These are phyloP conservation scores for Datisca glomerata DNA, from an alignment of 306 rosid species.

Conservation along the genomic window DNA sequence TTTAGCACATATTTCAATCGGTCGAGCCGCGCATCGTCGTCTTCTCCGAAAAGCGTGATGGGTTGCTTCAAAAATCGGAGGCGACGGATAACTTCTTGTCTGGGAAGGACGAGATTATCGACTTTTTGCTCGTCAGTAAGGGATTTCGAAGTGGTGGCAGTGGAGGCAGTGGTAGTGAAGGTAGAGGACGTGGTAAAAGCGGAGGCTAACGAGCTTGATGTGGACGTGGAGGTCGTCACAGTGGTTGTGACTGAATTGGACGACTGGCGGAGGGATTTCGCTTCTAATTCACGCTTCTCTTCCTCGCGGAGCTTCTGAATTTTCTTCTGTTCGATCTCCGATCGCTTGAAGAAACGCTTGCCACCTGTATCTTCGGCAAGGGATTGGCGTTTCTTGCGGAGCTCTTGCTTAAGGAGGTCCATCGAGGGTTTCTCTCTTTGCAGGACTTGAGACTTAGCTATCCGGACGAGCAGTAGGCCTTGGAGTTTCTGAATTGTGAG, in stretches of 20 bases:
- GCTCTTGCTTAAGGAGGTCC: slow-evolving; percentile 82
- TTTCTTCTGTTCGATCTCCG: slow-evolving; percentile 75
- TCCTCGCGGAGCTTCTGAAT: slow-evolving; percentile 84
- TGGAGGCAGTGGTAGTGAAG: slow-evolving; percentile 21
- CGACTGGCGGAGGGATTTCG: slow-evolving; percentile 54
- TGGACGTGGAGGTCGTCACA: slow-evolving; percentile 1
- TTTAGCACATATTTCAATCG: slow-evolving; percentile 76
- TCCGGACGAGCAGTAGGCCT: too few relatives aligned
- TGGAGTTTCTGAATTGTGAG: too few relatives aligned
- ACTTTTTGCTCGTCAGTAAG: slow-evolving; percentile 63
- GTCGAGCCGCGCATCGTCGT: slow-evolving; percentile 72
- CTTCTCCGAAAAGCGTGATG: slow-evolving; percentile 86
- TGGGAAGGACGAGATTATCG: slow-evolving; percentile 75
- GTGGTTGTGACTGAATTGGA: slow-evolving; percentile 22
- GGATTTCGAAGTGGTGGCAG: slow-evolving; percentile 30
- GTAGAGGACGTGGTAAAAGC: slow-evolving; percentile 17
- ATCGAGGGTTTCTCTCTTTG: slow-evolving; percentile 31
- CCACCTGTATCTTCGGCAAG: slow-evolving; percentile 75
- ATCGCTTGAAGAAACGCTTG: slow-evolving; percentile 73
- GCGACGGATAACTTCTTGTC: slow-evolving; percentile 77
- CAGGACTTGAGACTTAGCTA: too few relatives aligned
- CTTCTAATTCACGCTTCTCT: slow-evolving; percentile 84
- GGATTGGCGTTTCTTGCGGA: slow-evolving; percentile 65
- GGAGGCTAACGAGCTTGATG: slow-evolving; percentile 17
- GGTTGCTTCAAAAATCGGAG: slow-evolving; percentile 90